phyloP scores from a whole-genome alignment of 257 asterid genomes.

The Anisodus tanguticus region DNA sequence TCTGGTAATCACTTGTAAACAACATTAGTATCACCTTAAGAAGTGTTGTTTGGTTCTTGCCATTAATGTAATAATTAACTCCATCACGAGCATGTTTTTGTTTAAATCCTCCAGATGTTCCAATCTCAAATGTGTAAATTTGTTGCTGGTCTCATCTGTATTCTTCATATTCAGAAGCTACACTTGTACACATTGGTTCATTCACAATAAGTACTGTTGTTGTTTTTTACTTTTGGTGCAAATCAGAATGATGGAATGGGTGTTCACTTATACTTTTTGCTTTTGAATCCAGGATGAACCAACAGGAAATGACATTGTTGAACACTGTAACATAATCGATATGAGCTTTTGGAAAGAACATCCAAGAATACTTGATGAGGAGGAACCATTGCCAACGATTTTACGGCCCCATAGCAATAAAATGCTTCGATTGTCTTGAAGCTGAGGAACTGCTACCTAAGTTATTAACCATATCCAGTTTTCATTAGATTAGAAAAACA shows the following conservation, averaged over 20 bases:
- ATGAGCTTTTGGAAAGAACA: slow-evolving; percentile 70
- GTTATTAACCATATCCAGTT: neutral
- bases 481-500: neutral
- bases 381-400: slow-evolving; percentile 17
- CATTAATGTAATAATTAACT: neutral
- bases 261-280: neutral
- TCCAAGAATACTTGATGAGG: slow-evolving; percentile 62
- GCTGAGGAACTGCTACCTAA: neutral
- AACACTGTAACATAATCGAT: slow-evolving; percentile 67
- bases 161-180: neutral
- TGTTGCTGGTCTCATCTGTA: neutral
- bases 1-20: neutral
- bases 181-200: neutral
- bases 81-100: neutral
- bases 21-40: neutral
- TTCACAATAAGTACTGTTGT: neutral
- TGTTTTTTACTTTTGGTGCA: neutral
- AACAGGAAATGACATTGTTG: slow-evolving; percentile 51
- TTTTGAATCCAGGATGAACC: slow-evolving; percentile 14
- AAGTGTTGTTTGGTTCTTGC: neutral
- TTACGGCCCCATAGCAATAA: slow-evolving; percentile 5
- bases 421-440: slow-evolving; percentile 20
- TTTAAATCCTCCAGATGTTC: neutral
- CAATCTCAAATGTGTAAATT: neutral
- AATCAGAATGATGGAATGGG: too few relatives aligned